phyloP scores from a whole-genome alignment of 2,329 filamentous ascomycete genomes.

The Spiromastix sp. region DNA sequence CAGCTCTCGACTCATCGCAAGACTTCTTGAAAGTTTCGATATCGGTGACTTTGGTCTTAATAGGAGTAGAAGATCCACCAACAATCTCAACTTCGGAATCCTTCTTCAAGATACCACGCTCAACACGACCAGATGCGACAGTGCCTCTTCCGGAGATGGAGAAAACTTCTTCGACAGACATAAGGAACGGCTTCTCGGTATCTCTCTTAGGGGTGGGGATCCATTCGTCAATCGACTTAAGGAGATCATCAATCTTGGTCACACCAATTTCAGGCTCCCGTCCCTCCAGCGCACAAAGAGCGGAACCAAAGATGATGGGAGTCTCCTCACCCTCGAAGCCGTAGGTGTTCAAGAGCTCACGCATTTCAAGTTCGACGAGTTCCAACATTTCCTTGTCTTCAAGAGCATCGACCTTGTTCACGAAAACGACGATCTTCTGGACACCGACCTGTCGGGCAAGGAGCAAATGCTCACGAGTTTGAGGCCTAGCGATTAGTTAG shows the following conservation, averaged over 20 bases:
- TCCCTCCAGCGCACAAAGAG: conserved; percentile 83
- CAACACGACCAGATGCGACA: conserved; percentile 91
- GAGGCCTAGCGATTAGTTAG: conserved; percentile 49
- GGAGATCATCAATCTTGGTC: conserved; percentile 81
- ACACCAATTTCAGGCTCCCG: conserved; percentile 78
- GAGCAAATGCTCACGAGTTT: conserved; percentile 96
- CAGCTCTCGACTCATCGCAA: conserved; percentile 88
- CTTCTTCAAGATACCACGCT: conserved; percentile 88
- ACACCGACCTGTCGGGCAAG: conserved; percentile 97
- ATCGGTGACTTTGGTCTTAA: conserved; percentile 99
- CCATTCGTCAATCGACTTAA: conserved; percentile 84
- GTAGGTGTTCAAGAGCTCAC: conserved; percentile 83
- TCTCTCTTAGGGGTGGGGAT: conserved; percentile 93
- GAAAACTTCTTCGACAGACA: conserved; percentile 93
- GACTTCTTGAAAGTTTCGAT: conserved; percentile 99
- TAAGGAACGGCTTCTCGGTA: conserved; percentile 96
- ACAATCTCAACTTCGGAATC: conserved; percentile 92
- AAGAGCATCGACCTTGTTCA: conserved; percentile 98
- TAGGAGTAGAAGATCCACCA: conserved; percentile 67
- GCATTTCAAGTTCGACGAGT: conserved; percentile 99
- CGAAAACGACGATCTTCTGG: conserved; percentile 95
- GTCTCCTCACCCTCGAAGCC: conserved; percentile 98
- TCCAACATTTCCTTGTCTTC: conserved; percentile 99
- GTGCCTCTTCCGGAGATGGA: conserved; percentile 90
- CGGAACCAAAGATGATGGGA: conserved; percentile 93